Evolutionary conservation across 441 rosid genomes (phyloP).

Genomic region (Adansonia madagascariensis): DNA sequence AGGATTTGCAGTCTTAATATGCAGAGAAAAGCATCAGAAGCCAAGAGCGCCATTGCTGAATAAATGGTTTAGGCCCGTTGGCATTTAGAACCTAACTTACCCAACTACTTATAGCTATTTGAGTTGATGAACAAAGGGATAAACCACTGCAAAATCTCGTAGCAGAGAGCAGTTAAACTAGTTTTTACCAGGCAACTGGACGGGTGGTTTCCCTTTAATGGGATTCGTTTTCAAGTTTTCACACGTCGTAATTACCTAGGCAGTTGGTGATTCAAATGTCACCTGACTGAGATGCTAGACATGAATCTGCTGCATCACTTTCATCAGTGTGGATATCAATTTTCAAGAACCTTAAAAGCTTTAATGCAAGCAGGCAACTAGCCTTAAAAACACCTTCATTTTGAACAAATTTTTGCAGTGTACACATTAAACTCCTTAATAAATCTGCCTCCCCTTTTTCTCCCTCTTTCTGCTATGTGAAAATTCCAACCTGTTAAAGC

Average conservation of each 20-base stretch:
- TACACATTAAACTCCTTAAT: slow-evolving; percentile 26
- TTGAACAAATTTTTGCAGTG: slow-evolving; percentile 26
- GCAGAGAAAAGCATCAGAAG: background rate
- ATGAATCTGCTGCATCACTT: no score
- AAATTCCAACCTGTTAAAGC: slow-evolving; percentile 28
- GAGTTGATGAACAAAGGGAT: background rate
- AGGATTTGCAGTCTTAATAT: background rate
- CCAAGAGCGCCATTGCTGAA: background rate
- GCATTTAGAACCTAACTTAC: slow-evolving; percentile 8
- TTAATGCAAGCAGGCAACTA: background rate
- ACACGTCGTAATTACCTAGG: background rate
- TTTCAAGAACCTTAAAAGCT: background rate
- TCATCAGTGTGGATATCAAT: background rate
- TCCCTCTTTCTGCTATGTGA: no score
- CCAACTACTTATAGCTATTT: slow-evolving; percentile 4
- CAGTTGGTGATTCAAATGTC: no score
- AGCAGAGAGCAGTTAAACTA: background rate
- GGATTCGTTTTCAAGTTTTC: background rate
- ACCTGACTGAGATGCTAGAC: no score
- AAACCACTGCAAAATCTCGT: slow-evolving; percentile 16
- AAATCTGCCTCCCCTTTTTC: background rate
- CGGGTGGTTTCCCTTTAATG: no score
- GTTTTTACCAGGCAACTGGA: background rate
- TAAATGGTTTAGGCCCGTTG: slow-evolving; percentile 28
- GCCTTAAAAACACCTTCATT: slow-evolving; percentile 4